A percentile compares a stretch with the other conserved stretches of the same genome.
Evolutionary conservation across 164 flowering plant genomes (phyloP).

Genomic region (Taxillus chinensis): DNA sequence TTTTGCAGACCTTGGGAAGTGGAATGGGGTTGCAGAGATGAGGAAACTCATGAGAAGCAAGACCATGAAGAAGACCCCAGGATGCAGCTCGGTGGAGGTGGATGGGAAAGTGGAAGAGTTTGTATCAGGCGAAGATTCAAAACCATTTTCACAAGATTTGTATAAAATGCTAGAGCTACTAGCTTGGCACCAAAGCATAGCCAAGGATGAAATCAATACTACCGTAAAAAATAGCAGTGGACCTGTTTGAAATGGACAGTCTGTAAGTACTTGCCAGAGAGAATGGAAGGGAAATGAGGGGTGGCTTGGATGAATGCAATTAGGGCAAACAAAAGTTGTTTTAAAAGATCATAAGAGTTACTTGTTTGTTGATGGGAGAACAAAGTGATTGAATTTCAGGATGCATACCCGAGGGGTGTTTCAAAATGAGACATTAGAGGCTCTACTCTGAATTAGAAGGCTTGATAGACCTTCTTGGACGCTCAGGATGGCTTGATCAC

Average conservation of each 20-base stretch:
- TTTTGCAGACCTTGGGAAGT: conserved; percentile 37
- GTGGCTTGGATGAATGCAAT: no score
- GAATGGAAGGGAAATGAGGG: no score
- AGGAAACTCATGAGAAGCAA: conserved; percentile 35
- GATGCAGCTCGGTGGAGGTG: conserved; percentile 42
- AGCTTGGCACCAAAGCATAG: conserved; percentile 17
- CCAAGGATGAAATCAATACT: background rate
- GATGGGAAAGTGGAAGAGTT: conserved; percentile 33
- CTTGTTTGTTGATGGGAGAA: no score
- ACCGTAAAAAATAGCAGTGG: conserved; percentile 3
- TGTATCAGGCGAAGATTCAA: conserved; percentile 37
- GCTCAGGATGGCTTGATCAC: conserved; percentile 26
- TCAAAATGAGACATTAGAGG: no score
- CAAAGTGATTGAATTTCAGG: no score
- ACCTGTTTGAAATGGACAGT: background rate
- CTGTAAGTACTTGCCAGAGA: no score
- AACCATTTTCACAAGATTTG: conserved; percentile 25
- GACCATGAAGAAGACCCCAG: conserved; percentile 42
- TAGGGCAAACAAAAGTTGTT: no score
- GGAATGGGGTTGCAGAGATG: conserved; percentile 40
- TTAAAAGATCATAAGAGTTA: no score
- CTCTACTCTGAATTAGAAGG: conserved; percentile 2
- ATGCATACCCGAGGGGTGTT: no score
- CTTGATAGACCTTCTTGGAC: conserved; percentile 40
- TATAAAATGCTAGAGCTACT: conserved; percentile 26